These are phyloP conservation scores for Pyrenophora seminiperda DNA, from an alignment of 2,329 filamentous ascomycete genomes.

Conservation along the genomic window DNA sequence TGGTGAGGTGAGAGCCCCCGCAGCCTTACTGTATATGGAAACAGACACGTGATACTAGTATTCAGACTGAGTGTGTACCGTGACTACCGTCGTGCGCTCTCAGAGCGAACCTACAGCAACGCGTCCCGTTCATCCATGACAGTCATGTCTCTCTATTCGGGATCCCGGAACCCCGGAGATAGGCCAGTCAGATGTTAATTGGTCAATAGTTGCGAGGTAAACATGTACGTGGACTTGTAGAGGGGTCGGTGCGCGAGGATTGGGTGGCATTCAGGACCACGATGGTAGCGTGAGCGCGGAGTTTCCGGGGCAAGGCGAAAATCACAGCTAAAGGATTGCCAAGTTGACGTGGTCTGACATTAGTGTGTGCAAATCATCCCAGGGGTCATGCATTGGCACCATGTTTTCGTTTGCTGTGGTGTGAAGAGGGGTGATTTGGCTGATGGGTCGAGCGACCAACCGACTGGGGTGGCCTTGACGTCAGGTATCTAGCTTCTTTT, in stretches of 20 bases:
- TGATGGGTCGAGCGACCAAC: slow-evolving; percentile 13
- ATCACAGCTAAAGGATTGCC: slow-evolving; percentile 10
- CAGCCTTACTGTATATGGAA: slow-evolving; percentile 19
- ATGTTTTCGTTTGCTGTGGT: slow-evolving; percentile 22
- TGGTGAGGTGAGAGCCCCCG: slow-evolving; percentile 10
- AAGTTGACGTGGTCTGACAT: slow-evolving; percentile 23
- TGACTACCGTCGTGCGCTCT: slow-evolving; percentile 14
- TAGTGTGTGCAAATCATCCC: slow-evolving; percentile 19
- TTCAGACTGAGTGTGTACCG: no score
- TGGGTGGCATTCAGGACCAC: slow-evolving; percentile 39
- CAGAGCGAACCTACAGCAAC: slow-evolving; percentile 18
- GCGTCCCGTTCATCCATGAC: slow-evolving; percentile 30
- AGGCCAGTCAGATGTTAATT: slow-evolving; percentile 7
- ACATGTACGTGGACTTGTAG: slow-evolving; percentile 23
- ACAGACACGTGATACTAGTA: slow-evolving; percentile 10
- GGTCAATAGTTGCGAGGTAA: slow-evolving; percentile 14
- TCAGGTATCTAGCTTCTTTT: slow-evolving; percentile 20
- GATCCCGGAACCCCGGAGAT: slow-evolving; percentile 24
- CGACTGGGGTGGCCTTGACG: slow-evolving; percentile 27
- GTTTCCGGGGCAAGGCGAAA: slow-evolving; percentile 9
- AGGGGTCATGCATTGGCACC: slow-evolving; percentile 12
- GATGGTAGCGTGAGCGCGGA: slow-evolving; percentile 29
- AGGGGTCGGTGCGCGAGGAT: slow-evolving; percentile 28
- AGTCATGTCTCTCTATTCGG: slow-evolving; percentile 28
- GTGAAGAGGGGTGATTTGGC: slow-evolving; percentile 32